Conservation (phyloP, 2,329 filamentous ascomycete genomes). For the Ophioceras dolichostomum region DNA sequence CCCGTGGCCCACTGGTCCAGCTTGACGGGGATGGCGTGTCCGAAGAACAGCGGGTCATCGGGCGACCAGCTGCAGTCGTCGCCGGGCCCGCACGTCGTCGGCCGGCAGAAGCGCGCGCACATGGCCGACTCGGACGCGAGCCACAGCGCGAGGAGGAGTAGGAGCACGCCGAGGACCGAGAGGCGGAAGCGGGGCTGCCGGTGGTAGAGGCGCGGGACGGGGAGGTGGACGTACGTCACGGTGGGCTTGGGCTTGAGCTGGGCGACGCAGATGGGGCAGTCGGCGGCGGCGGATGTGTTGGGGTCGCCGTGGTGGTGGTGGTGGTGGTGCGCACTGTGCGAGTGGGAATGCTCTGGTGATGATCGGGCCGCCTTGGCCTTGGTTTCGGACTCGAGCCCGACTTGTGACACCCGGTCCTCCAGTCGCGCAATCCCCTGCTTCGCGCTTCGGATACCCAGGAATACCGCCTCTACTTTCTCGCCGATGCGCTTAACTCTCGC, state of each 20-base stretch:
- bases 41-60: conserved; percentile 47
- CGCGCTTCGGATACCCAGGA: conserved; percentile 39
- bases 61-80: conserved; percentile 41
- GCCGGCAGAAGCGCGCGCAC: conserved; percentile 42
- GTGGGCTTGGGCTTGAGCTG: conserved; percentile 4
- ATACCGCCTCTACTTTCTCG: conserved; percentile 20
- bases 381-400: conserved; percentile 12
- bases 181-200: conserved; percentile 30
- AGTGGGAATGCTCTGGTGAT: neutral
- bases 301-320: neutral
- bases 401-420: conserved; percentile 35
- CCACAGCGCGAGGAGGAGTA: conserved; percentile 37
- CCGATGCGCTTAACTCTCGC: conserved; percentile 6
- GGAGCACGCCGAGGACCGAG: conserved; percentile 32
- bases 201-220: conserved; percentile 33
- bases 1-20: conserved; percentile 48
- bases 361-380: conserved; percentile 2
- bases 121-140: conserved; percentile 38
- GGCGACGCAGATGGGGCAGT: conserved; percentile 14
- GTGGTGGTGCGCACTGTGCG: neutral
- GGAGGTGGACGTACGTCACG: conserved; percentile 26
- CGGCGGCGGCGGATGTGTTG: neutral
- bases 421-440: conserved; percentile 47
- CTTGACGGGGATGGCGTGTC: conserved; percentile 48
- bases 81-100: conserved; percentile 31